Evolutionary conservation across 1,284 basidiomycete species (phyloP).

Genomic region (Wolfiporia cocos): DNA sequence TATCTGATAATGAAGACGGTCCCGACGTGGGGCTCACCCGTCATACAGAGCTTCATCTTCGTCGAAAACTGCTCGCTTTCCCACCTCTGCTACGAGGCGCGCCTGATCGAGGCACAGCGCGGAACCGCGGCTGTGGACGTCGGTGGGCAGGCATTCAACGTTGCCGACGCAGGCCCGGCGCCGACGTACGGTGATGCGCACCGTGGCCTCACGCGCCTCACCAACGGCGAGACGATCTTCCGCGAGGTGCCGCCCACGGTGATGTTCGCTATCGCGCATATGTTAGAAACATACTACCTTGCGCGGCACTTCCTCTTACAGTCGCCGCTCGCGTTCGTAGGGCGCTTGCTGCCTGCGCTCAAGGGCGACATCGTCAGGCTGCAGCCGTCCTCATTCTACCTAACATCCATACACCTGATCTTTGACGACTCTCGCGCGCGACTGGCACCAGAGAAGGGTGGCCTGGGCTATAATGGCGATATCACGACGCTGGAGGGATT

Average conservation of each 20-base stretch:
- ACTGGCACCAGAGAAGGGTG: conserved; percentile 48
- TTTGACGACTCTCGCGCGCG: conserved; percentile 69
- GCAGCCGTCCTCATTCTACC: conserved; percentile 60
- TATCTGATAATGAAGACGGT: conserved; percentile 54
- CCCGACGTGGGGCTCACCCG: conserved; percentile 53
- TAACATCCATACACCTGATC: conserved; percentile 58
- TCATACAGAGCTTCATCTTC: conserved; percentile 58
- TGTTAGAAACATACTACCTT: conserved; percentile 52
- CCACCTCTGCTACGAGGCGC: conserved; percentile 65
- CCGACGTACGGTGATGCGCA: conserved; percentile 58
- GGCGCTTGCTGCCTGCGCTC: conserved; percentile 40
- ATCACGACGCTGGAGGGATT: conserved; percentile 26
- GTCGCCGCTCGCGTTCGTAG: conserved; percentile 28
- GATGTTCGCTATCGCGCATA: conserved; percentile 46
- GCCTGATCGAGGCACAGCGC: conserved; percentile 44
- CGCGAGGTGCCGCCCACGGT: conserved; percentile 44
- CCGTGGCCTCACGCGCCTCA: conserved; percentile 25
- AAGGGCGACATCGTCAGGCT: conserved; percentile 53
- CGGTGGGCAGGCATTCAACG: conserved; percentile 60
- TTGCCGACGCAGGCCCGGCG: conserved; percentile 58
- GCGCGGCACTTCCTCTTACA: conserved; percentile 31
- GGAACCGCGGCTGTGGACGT: conserved; percentile 50
- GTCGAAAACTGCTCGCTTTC: conserved; percentile 70
- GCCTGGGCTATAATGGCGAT: conserved; percentile 51
- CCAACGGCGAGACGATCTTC: conserved; percentile 41